Evolutionary conservation across 257 asterid genomes (phyloP), one percentile per base, ranked within the genome.

Genomic region (Rubia yunnanensis): DNA sequence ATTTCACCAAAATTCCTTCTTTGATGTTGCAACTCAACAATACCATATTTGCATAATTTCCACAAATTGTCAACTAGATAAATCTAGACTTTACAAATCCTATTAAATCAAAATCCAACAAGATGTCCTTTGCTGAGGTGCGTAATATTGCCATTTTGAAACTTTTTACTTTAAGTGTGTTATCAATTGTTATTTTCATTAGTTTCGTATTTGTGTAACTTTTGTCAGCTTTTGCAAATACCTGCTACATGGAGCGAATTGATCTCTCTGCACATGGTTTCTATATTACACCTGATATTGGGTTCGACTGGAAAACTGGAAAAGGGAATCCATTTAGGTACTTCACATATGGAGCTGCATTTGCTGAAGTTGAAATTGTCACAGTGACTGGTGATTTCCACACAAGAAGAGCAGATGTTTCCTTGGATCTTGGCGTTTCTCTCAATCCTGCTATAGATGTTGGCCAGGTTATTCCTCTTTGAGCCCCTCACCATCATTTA

Each of bases 231-330:
- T n/a, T 89, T 63, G 97, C 79, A 35, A 54, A 7, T 76, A 88
- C 94, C 27, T 92, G 98, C 83, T 87, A 81, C 79, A 71, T 87
- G 85, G 95, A 89, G 78, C 82, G 98, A 61, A 77, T 92, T 71
- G 98, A 89, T 79, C 95, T 92, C 60, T 92, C 98, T 41, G 98
- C 97, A 69, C 98, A 89, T 67, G 98, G 98, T 36, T 92, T 89
- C 74, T 87, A 68, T 76, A 83, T 66, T 35, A 89, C 96, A 22
- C 97, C 97, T 38, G 88, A 85, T 80, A 79, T 86, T 64, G 89
- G 82, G 49, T 92, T 87, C 71, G 91, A 85, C 63, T 92, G 98
- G 98, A 72, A 46, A 75, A 81, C 79, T 73, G 91, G 94, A 27
- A 80, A 83, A 79, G 98, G 98, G 71, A 59, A 27, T 64, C 89